Evolutionary conservation across 768 basidiomycete species (phyloP), one percentile per base, ranked within the genome.

Genomic region (Rhodosporidiobolus sp.): DNA sequence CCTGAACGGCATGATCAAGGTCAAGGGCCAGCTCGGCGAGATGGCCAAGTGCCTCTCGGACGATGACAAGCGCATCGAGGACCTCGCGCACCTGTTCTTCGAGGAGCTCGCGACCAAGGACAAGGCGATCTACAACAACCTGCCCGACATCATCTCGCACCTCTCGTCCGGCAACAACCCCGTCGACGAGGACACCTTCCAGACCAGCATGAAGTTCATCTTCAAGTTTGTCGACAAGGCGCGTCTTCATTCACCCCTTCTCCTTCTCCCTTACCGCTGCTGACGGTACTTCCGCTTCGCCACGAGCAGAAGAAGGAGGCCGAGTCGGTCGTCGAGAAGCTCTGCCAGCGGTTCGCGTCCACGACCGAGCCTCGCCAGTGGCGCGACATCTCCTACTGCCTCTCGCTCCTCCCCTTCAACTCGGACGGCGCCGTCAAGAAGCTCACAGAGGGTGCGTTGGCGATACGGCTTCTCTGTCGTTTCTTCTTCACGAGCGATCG

Each of bases 31-130:
- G 80, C 85, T 99, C 12, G 96, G 96, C 26, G 96, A 99, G 85
- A 98, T 99, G 95, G 96, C 95, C n/a, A 98, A 99, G 82, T 98
- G 96, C 80, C 82, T 98, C 12, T 94, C 97, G 82, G 95, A 98
- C 81, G 84, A 86, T 32, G 95, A 97, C 68, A 85, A 85, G 57
- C 83, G 95, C 22, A 90, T 99, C 70, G 87, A 90, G 26, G 95
- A 97, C 78, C 85, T 99, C 50, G 95, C 96, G n/a, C 95, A 94
- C 81, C 80, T 99, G 61, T 99, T 99, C 87, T 99, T 99, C 84
- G 90, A 87, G 30, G 94, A 98, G 79, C 82, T 99, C 63, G 89
- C 92, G 46, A 94, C 92, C 35, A 99, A 98, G 83, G 96, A 98
- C 77, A 99, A 99, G 80, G 96, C 94, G 12, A 94, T 99, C 68